Base-by-base conservation (phyloP, 2,329 filamentous ascomycete species). In the Ophiostoma populinum region DNA sequence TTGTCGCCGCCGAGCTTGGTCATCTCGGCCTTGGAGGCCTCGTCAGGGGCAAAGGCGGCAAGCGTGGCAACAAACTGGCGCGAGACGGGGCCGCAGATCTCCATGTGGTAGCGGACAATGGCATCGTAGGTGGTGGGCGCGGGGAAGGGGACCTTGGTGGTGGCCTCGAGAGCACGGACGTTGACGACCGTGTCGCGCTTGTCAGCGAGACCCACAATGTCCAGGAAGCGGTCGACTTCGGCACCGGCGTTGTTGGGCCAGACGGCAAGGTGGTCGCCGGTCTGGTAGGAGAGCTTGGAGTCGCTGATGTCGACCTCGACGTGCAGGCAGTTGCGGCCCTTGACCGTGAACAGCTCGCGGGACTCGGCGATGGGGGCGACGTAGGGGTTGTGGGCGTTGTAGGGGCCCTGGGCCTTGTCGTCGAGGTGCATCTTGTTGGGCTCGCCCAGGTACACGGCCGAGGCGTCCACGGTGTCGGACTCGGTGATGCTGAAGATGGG, bases 71-170 rank as follows among this genome's bases (percentile, higher is more conserved):
- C 63, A 51, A 95, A 92, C 56, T 98, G 90, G 62, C 92, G 87
- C 40, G 90, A 98, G 20, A 98, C 80, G 31, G 90, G 83, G 29
- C 83, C 85, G 53, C 85, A 82, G 45, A 94, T 90, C 60, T 98
- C 92, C 65, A 98, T 79, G 58, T 98, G 87, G 59, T 94, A 98
- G 46, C 90, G 81, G 40, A 81, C 64, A 43, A 87, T 83, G 39
- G 87, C 80, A 58, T 95, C 87, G 57, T 87, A 95, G 2, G 90
- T 98, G 12, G 90, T 95, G 6, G 90, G 90, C 5, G 86, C 86
- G 13, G 92, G 92, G 63, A 98, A 95, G 7, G 90, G 90, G 30
- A 98, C 85, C 62, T 94, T 95, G 46, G 90, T 85, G 7, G 90
- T 95, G 28, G 86, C 75, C 57, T 98, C 92, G 26, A 94, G 71